These are phyloP conservation scores for Ceratobasidium sp. DNA, from an alignment of 1,284 basidiomycete genomes.

Conservation along the genomic window DNA sequence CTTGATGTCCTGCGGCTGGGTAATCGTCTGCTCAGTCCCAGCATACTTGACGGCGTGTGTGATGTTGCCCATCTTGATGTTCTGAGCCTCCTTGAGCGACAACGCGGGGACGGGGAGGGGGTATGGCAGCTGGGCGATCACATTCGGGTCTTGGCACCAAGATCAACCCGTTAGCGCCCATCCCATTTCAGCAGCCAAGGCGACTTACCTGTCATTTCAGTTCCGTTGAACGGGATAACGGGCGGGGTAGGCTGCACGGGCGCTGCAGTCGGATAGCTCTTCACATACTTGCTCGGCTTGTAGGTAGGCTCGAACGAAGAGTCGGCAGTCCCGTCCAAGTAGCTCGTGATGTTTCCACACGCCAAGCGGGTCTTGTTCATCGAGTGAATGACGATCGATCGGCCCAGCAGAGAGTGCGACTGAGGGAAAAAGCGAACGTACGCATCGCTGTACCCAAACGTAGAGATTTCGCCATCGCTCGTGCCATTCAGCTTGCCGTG, in stretches of 20 bases:
- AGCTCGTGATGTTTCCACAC: slow-evolving; percentile 53
- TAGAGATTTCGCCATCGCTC: slow-evolving; percentile 34
- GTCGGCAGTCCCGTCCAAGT: slow-evolving; percentile 52
- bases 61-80: slow-evolving; percentile 26
- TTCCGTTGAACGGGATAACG: slow-evolving; percentile 25
- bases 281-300: slow-evolving; percentile 46
- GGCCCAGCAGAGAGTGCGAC: slow-evolving; percentile 52
- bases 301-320: slow-evolving; percentile 41
- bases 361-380: slow-evolving; percentile 51
- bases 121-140: slow-evolving; percentile 7
- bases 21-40: slow-evolving; percentile 17
- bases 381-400: slow-evolving; percentile 52
- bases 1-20: slow-evolving; percentile 30
- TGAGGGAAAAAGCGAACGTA: slow-evolving; percentile 53
- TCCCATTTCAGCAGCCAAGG: background rate
- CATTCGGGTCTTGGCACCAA: slow-evolving; percentile 15
- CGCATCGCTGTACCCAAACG: slow-evolving; percentile 49
- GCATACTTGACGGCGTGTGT: slow-evolving; percentile 32
- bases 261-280: slow-evolving; percentile 43
- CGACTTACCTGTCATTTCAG: slow-evolving; percentile 20
- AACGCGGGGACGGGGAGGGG: slow-evolving; percentile 19
- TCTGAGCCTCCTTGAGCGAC: slow-evolving; percentile 18
- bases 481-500: slow-evolving; percentile 52
- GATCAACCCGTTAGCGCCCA: background rate
- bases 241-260: slow-evolving; percentile 26